Percentiles rank a stretch among this genome's conserved stretches.
Conservation (phyloP, 2,329 filamentous ascomycete species). For the Cladophialophora yegresii region DNA sequence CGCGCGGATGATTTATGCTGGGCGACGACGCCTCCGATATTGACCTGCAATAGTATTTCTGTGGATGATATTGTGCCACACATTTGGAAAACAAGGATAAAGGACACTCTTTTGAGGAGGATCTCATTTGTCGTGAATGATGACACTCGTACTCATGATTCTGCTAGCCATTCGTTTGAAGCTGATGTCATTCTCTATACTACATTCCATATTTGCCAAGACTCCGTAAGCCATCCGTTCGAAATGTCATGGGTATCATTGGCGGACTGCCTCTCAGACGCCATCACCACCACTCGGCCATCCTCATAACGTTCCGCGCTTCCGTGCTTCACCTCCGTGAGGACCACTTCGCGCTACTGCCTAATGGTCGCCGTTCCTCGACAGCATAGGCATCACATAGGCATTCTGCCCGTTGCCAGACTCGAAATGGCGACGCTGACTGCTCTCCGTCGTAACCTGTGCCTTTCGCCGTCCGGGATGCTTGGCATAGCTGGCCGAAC, state of each 20-base stretch:
- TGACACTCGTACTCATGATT: slow-evolving; percentile 10
- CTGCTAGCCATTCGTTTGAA: slow-evolving; percentile 1
- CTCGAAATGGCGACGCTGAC: background rate
- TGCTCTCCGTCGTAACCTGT: background rate
- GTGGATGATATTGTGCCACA: slow-evolving; percentile 9
- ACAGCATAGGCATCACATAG: background rate
- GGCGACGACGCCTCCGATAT: background rate
- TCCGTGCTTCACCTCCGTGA: background rate
- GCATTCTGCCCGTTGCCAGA: background rate
- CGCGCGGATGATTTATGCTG: slow-evolving; percentile 24
- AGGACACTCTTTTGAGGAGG: slow-evolving; percentile 30
- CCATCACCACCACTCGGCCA: background rate
- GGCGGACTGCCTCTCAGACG: background rate
- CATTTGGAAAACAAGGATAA: slow-evolving; percentile 23
- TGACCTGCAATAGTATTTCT: background rate
- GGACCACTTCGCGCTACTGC: background rate
- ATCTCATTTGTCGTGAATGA: slow-evolving; percentile 29
- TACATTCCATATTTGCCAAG: background rate
- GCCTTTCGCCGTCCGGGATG: background rate
- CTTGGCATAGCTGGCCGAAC: background rate
- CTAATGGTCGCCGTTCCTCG: background rate
- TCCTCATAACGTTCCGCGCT: background rate
- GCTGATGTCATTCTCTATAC: slow-evolving; percentile 1
- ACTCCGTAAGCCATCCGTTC: background rate
- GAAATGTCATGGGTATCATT: background rate